Evolutionary conservation across 106 monocot genomes (phyloP).

Genomic region (Ottelia alismoides): DNA sequence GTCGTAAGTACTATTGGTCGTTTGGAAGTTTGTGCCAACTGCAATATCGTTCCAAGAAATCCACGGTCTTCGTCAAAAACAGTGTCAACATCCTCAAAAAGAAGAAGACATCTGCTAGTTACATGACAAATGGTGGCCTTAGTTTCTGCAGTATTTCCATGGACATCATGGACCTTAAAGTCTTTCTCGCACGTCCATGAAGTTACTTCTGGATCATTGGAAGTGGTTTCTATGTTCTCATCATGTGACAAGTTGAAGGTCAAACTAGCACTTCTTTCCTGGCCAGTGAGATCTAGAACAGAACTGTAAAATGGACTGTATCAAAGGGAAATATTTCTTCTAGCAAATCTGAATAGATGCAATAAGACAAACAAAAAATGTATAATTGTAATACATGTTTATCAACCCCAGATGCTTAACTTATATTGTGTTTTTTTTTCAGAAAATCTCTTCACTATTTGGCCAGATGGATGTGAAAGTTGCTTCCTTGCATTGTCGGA

Average conservation of each 20-base stretch:
- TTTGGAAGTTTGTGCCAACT: constrained; percentile 75
- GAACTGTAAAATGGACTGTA: constrained; percentile 72
- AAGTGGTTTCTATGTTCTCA: constrained; percentile 11
- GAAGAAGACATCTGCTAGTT: constrained; percentile 58
- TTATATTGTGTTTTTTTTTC: too few species aligned
- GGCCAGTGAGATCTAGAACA: constrained; percentile 15
- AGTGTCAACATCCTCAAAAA: constrained; percentile 94
- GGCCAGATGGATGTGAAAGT: too few species aligned
- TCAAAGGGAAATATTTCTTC: too few species aligned
- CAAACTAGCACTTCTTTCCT: constrained; percentile 12
- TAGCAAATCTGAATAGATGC: too few species aligned
- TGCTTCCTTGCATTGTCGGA: too few species aligned
- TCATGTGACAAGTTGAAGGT: constrained; percentile 7
- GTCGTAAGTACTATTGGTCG: constrained; percentile 92
- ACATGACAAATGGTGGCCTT: constrained; percentile 15
- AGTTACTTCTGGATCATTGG: constrained; percentile 10
- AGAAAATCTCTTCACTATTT: too few species aligned
- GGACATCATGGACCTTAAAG: background rate
- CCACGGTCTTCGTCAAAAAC: constrained; percentile 93
- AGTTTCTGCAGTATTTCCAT: constrained; percentile 5
- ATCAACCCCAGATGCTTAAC: too few species aligned
- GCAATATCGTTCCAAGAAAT: constrained; percentile 73
- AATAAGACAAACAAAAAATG: too few species aligned
- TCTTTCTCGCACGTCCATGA: constrained; percentile 4
- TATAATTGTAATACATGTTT: too few species aligned